Evolutionary conservation across 805 yeast genomes (phyloP), one percentile per base, ranked within the genome.

Genomic region (Isabelozyma pseudorhagii): DNA sequence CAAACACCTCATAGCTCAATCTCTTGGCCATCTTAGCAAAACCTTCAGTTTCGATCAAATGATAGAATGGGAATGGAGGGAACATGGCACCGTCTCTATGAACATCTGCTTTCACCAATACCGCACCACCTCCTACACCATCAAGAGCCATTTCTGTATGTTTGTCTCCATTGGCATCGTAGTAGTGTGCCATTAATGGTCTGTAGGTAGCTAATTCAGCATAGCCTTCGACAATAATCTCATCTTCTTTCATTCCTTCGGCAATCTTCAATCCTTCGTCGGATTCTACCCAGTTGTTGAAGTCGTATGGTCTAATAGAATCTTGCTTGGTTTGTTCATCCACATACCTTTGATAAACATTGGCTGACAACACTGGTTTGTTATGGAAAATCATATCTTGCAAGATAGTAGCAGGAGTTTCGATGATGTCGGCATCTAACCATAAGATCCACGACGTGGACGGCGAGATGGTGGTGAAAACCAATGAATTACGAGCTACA

Each of bases 61-160:
- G 96, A 67, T 93, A 92, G 77, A 94, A 94, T 52, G 99, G 94
- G 82, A 94, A 94, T 45, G 96, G 89, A 14, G 99, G 99, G 82
- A 94, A 94, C 97, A 94, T 93, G 48, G 98, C 98, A 46, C 99
- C 99, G 68, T 94, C 99, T 66, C 99, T 81, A 70, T 94, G 99
- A 47, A 94, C 99, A 58, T 92, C 97, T 9, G 97, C 96, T 64
- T 93, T 90, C 29, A 94, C 99, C 71, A 94, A 67, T 31, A 96
- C 84, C 41, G 97, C 96, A 18, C 97, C 96, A 54, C 97, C 98
- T 47, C 99, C 99, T 50, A 94, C 98, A 66, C 99, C 99, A 67
- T 94, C 98, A 51, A 94, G 77, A 43, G 81, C 82, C 88, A 94
- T 86, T 63, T 85, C 93, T 3, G 84, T 79, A 55, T 78, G 75